Evolutionary conservation across 176 grass and related monocot species (phyloP).

Genomic region (Hsuehochloa calcarea): DNA sequence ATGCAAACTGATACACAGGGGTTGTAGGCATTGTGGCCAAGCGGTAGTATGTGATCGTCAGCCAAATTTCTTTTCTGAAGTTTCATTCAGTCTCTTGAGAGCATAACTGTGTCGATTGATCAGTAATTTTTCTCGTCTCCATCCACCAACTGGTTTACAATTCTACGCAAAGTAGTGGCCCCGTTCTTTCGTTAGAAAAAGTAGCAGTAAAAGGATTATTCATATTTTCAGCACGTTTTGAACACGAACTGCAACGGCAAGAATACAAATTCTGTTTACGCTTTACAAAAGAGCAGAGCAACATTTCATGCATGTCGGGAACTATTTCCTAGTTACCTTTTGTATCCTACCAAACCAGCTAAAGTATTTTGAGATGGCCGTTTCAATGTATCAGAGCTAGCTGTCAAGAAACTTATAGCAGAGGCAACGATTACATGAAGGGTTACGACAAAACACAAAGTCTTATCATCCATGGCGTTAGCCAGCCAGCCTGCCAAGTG

Average conservation of each 20-base stretch:
- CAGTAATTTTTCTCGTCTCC: too few relatives aligned
- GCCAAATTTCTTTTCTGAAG: too few relatives aligned
- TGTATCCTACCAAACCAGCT: background rate
- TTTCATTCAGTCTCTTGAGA: too few relatives aligned
- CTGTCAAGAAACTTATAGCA: background rate
- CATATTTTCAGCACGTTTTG: background rate
- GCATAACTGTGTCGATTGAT: too few relatives aligned
- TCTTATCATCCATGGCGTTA: too few relatives aligned
- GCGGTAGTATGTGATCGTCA: too few relatives aligned
- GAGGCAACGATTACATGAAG: background rate
- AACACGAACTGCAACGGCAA: background rate
- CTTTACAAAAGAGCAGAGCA: background rate
- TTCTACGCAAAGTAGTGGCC: background rate
- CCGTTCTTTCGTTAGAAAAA: background rate
- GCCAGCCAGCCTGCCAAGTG: background rate
- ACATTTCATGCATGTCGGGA: background rate
- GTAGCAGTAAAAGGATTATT: background rate
- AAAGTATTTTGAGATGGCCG: background rate
- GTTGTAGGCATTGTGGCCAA: too few relatives aligned
- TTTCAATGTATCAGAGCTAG: background rate
- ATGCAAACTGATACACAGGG: too few relatives aligned
- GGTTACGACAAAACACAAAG: background rate
- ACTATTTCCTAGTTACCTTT: background rate
- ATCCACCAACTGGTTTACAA: background rate
- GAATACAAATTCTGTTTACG: constrained; percentile 9